Evolutionary conservation across 768 basidiomycete species (phyloP).

Genomic region (Lactifluus piperatus): DNA sequence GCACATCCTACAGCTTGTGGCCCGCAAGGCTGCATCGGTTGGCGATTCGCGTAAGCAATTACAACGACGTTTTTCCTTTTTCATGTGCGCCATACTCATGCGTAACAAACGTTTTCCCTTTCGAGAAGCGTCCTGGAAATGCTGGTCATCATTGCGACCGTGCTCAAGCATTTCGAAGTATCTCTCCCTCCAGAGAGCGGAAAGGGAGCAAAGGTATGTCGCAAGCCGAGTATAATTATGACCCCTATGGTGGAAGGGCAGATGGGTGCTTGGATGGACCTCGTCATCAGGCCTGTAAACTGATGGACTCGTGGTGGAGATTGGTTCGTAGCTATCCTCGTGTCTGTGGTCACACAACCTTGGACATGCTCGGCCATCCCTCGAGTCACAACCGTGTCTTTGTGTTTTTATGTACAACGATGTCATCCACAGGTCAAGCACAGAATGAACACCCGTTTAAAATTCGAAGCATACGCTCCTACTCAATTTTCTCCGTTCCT

Average conservation of each 20-base stretch:
- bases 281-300: constrained; percentile 1
- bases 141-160: constrained; percentile 3
- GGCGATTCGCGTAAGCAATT: constrained; percentile 14
- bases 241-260: constrained; percentile 10
- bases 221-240: constrained; percentile 11
- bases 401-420: too few relatives aligned
- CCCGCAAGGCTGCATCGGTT: constrained; percentile 14
- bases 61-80: too few relatives aligned
- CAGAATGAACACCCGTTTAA: too few relatives aligned
- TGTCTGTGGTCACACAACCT: too few relatives aligned
- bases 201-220: neutral
- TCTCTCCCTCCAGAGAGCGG: neutral
- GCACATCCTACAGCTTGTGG: constrained; percentile 7
- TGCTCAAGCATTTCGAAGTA: constrained; percentile 15
- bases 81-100: neutral
- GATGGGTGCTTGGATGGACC: constrained; percentile 7
- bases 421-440: too few relatives aligned
- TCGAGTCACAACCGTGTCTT: too few relatives aligned
- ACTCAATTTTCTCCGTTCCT: too few relatives aligned
- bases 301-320: neutral
- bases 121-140: constrained; percentile 12
- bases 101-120: too few relatives aligned
- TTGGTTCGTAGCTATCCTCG: neutral
- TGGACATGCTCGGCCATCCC: too few relatives aligned
- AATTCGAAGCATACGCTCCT: too few relatives aligned